Conservation (phyloP, 345 rosid genomes). For the Linum usitatissimum region DNA sequence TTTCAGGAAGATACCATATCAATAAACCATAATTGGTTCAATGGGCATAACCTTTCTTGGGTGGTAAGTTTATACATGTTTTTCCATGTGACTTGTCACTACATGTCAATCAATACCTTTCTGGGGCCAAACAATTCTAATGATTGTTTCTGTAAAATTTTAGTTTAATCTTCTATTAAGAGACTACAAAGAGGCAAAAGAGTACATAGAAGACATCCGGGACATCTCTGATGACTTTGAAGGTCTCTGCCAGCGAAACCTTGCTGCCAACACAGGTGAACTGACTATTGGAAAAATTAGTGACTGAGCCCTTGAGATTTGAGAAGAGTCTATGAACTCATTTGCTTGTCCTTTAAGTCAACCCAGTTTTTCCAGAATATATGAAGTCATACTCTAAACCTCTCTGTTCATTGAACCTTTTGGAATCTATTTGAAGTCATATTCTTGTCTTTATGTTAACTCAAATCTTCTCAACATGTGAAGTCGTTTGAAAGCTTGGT, state of each 20-base stretch:
- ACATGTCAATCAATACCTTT: conserved; percentile 3
- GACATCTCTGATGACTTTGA: conserved; percentile 87
- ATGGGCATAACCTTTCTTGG: conserved; percentile 67
- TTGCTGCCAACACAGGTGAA: conserved; percentile 88
- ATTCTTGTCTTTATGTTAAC: no score
- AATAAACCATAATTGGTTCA: conserved; percentile 95
- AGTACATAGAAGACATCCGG: conserved; percentile 78
- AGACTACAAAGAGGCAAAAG: conserved; percentile 73
- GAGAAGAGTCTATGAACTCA: not conserved
- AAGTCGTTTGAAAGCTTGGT: no score
- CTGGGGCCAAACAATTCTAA: conserved; percentile 1
- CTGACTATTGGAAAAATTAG: not conserved
- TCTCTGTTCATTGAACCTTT: no score
- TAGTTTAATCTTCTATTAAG: conserved; percentile 77
- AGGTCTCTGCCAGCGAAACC: conserved; percentile 83
- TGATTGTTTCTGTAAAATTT: conserved; percentile 14
- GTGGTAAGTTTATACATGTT: conserved; percentile 47
- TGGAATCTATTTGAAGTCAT: no score
- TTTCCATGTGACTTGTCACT: conserved; percentile 8
- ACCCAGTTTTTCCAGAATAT: not conserved
- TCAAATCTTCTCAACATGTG: no score
- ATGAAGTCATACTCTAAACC: no score
- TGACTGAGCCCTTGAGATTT: not conserved
- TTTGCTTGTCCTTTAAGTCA: not conserved
- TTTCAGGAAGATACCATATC: conserved; percentile 87